Conservation (phyloP, 176 grass and related monocot species). For the Urochloa ruziziensis region DNA sequence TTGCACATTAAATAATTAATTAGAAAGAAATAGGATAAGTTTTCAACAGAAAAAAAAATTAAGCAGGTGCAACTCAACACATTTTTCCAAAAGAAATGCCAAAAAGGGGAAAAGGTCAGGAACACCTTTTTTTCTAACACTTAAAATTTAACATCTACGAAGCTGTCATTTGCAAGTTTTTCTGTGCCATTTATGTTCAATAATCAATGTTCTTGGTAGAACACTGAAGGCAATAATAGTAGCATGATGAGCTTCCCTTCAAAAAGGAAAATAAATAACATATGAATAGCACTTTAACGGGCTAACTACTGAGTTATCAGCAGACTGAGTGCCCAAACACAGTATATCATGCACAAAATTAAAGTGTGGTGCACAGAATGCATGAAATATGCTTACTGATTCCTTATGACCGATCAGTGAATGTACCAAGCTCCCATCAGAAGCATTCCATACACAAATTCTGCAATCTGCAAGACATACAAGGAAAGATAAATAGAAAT, state of each 20-base stretch:
- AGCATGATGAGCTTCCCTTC: neutral
- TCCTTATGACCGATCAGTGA: slow-evolving; percentile 93
- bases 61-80: slow-evolving; percentile 2
- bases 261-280: neutral
- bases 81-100: neutral
- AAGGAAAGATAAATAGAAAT: slow-evolving; percentile 16
- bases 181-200: neutral
- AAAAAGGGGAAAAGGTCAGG: too few relatives aligned
- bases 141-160: neutral
- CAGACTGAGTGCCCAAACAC: neutral
- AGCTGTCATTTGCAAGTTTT: slow-evolving; percentile 12
- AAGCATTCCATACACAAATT: slow-evolving; percentile 99
- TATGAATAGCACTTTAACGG: slow-evolving; percentile 6
- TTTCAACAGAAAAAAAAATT: neutral
- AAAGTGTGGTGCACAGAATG: neutral
- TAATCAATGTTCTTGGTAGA: slow-evolving; percentile 1
- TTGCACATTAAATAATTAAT: slow-evolving; percentile 15
- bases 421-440: slow-evolving; percentile 98
- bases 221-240: neutral
- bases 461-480: slow-evolving; percentile 76
- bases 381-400: slow-evolving; percentile 60
- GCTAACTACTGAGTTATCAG: neutral
- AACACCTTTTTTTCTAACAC: too few relatives aligned
- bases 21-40: neutral
- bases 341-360: slow-evolving; percentile 9